Base-by-base conservation (phyloP, 2,329 filamentous ascomycete species). In the Microcyclospora tardicrescens region DNA sequence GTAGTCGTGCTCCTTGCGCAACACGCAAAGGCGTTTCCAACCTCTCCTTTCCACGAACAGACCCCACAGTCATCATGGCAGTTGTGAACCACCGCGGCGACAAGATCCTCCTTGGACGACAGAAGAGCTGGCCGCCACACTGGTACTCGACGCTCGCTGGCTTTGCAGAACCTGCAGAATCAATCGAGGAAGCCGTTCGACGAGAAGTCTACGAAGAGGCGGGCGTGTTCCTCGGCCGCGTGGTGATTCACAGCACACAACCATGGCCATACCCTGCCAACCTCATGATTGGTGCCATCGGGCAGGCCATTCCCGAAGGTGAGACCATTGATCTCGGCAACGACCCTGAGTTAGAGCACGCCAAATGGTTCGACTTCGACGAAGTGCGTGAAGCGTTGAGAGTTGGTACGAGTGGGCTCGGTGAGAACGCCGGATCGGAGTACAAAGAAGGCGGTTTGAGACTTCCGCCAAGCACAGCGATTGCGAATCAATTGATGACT, bases 21-120 rank as follows among this genome's bases (percentile, higher is more conserved):
- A 93, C 87, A 1, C 76, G 91, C 38, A 81, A 77, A 30, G 86
- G 84, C 16, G 66, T 98, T 34, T 93, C 86, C 27, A 98, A 98
- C 62, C 71, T 95, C 38, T 81, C 73, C 55, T 96, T 95, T 68
- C 89, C 89, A 2, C 77, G 87, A 36, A 95, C 89, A 2, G 87
- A 95, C 53, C 86, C 87, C 1, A 93, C 85, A 19, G 86, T 96
- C 59, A 98, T 98, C 63, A 87, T 93, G 64, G 89, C 87, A 1
- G 80, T 95, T 10, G 75, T 96, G 27, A 93, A 82, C 38, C 70
- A 79, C 36, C 84, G 93, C 50, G 81, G 81, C 36, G 73, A 79
- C 48, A 75, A 77, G 44, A 65, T 94, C 30, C 74, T 98, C 6
- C 79, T 98, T 1, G 91, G 91, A 29, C 79, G 91, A 11, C 77